Conservation (phyloP, 1,284 basidiomycete species). For the Rhodofomes roseus region DNA sequence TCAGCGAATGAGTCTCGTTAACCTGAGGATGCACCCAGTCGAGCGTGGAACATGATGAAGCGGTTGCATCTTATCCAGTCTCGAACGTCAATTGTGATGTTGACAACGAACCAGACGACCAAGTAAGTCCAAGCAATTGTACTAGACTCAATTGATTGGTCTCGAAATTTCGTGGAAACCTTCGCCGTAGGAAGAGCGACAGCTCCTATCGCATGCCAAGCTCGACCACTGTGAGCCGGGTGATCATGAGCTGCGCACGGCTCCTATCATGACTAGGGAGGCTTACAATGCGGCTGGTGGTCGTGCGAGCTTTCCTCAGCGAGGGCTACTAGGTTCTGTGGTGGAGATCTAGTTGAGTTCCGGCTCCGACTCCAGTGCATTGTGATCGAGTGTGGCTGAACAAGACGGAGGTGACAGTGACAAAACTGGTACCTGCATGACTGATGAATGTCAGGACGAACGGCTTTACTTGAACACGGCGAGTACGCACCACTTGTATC, state of each 20-base stretch:
- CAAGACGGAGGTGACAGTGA: slow-evolving; percentile 21
- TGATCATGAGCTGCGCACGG: slow-evolving; percentile 28
- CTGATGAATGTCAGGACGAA: slow-evolving; percentile 35
- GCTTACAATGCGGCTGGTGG: slow-evolving; percentile 22
- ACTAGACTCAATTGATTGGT: no score
- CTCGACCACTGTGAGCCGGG: slow-evolving; percentile 4
- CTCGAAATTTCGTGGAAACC: no score
- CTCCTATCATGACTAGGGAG: slow-evolving; percentile 31
- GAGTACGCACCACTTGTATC: background rate
- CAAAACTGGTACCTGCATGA: slow-evolving; percentile 14
- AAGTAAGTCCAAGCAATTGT: no score
- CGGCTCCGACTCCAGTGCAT: background rate
- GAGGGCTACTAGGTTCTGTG: slow-evolving; percentile 29
- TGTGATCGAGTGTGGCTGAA: background rate
- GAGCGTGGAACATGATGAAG: no score
- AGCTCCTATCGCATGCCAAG: slow-evolving; percentile 4
- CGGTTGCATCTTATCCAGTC: no score
- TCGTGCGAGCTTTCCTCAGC: slow-evolving; percentile 20
- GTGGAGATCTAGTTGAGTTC: slow-evolving; percentile 22
- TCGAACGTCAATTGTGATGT: no score
- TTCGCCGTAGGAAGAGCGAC: background rate
- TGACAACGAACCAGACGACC: no score
- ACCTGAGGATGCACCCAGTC: no score
- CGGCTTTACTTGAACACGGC: slow-evolving; percentile 63
- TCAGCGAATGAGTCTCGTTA: no score